Evolutionary conservation across 2,329 filamentous ascomycete genomes (phyloP).

Genomic region (Dryadomyces sulphureus): DNA sequence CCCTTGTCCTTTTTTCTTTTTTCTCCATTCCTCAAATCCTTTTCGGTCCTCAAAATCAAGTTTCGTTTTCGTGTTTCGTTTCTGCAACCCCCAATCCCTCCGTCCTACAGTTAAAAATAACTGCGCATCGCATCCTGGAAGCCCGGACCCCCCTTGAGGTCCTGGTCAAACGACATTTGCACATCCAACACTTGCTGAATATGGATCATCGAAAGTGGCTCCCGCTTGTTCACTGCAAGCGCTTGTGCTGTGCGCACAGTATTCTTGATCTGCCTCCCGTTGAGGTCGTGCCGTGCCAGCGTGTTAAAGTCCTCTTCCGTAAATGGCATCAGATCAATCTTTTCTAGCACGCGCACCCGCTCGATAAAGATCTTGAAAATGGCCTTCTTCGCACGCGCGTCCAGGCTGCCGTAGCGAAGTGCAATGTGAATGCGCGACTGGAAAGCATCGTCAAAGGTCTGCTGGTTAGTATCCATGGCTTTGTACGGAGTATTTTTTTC

Average conservation of each 20-base stretch:
- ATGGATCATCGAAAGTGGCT: conserved; percentile 61
- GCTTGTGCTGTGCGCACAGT: conserved; percentile 71
- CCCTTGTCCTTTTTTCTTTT: too few relatives aligned
- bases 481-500: too few relatives aligned
- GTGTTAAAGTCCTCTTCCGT: conserved; percentile 50
- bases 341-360: conserved; percentile 51
- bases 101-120: conserved; percentile 42
- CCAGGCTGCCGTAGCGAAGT: conserved; percentile 63
- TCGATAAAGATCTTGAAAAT: conserved; percentile 80
- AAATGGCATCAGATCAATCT: conserved; percentile 44
- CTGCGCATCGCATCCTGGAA: conserved; percentile 76
- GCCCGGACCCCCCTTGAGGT: conserved; percentile 66
- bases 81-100: too few relatives aligned
- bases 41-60: too few relatives aligned
- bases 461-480: too few relatives aligned
- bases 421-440: conserved; percentile 79
- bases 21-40: too few relatives aligned
- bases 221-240: conserved; percentile 60
- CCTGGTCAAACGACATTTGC: conserved; percentile 66
- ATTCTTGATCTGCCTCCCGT: conserved; percentile 69
- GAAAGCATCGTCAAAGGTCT: conserved; percentile 74
- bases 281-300: conserved; percentile 51
- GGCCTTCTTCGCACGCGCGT: conserved; percentile 54
- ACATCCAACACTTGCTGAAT: conserved; percentile 75
- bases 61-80: too few relatives aligned